A percentile compares a stretch with the other conserved stretches of the same genome.
Evolutionary conservation across 306 rosid genomes (phyloP).

Genomic region (Arachis hypogaea): DNA sequence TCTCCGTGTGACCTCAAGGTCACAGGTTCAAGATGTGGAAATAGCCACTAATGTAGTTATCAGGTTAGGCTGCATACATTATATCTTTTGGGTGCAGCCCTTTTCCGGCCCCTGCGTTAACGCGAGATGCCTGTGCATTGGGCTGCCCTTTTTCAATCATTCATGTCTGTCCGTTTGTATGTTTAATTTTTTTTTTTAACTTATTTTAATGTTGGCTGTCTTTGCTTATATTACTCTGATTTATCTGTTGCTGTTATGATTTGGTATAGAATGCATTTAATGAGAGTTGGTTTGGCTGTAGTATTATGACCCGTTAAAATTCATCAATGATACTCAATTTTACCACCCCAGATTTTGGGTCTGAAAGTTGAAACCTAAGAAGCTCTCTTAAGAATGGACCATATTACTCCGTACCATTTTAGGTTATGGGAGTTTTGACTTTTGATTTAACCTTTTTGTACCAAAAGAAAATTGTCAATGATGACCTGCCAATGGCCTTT

Average conservation of each 20-base stretch:
- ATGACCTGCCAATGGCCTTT: not conserved
- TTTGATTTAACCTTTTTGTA: too few relatives aligned
- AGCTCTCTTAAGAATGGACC: too few relatives aligned
- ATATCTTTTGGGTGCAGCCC: not conserved
- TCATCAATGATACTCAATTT: not conserved
- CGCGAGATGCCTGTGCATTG: too few relatives aligned
- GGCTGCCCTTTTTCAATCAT: too few relatives aligned
- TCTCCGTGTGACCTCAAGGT: too few relatives aligned
- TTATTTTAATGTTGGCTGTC: not conserved
- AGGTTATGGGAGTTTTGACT: too few relatives aligned
- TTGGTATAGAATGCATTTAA: not conserved
- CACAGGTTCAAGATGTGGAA: too few relatives aligned
- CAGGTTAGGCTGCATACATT: not conserved
- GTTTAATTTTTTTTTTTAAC: not conserved
- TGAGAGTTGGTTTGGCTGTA: not conserved
- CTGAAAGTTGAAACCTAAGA: too few relatives aligned
- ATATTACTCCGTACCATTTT: too few relatives aligned
- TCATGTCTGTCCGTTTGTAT: not conserved
- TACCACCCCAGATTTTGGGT: too few relatives aligned
- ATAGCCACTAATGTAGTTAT: not conserved
- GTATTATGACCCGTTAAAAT: not conserved
- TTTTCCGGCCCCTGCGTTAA: too few relatives aligned
- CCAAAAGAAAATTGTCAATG: not conserved
- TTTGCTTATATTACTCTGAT: not conserved
- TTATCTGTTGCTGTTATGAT: not conserved